Percentiles rank a stretch among this genome's conserved stretches.
These are phyloP conservation scores for Colletotrichum aenigma DNA, from an alignment of 2,329 filamentous ascomycete species.

Conservation along the genomic window DNA sequence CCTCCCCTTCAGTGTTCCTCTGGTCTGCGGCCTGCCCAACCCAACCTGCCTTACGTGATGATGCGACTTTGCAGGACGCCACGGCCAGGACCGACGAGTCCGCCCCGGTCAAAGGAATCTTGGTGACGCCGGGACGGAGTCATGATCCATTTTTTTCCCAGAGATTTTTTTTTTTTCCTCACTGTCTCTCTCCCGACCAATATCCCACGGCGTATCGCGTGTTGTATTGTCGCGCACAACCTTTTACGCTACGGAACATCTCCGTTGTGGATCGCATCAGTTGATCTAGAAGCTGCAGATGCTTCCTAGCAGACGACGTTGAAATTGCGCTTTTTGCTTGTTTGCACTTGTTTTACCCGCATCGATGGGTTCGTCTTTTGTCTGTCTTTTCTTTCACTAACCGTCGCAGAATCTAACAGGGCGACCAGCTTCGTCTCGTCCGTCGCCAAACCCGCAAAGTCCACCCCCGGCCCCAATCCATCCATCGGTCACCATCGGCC, in stretches of 20 bases:
- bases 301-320: neutral
- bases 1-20: neutral
- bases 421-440: conserved; percentile 2
- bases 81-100: neutral
- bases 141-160: conserved; percentile 7
- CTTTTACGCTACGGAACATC: conserved; percentile 7
- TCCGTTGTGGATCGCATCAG: conserved; percentile 14
- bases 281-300: neutral
- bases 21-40: neutral
- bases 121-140: conserved; percentile 1
- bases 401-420: neutral
- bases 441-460: neutral
- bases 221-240: neutral
- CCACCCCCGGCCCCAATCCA: neutral
- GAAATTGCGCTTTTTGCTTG: neutral
- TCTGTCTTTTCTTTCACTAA: neutral
- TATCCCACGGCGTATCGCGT: neutral
- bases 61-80: neutral
- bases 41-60: conserved; percentile 17
- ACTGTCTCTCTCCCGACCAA: neutral
- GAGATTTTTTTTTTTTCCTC: neutral
- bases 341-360: neutral
- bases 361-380: neutral
- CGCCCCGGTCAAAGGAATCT: neutral
- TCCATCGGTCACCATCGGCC: neutral